phyloP scores from a whole-genome alignment of 352 stramenopile genomes.

The Phytophthora pisi region DNA sequence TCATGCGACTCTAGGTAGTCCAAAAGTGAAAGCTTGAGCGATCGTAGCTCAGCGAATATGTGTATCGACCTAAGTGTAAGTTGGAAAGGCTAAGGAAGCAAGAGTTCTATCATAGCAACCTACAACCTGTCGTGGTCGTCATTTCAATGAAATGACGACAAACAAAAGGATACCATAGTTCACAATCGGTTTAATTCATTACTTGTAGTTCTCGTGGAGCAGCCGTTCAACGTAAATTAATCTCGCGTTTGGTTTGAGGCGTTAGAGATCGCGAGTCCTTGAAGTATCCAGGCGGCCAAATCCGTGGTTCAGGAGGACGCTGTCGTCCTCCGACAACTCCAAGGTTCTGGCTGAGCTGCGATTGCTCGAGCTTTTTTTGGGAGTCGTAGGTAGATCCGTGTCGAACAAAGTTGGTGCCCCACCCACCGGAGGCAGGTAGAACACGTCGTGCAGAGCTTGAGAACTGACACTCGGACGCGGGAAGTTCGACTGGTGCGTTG shows the following conservation, averaged over 20 bases:
- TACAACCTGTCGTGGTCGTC: too few species aligned
- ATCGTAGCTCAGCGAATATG: conserved; percentile 1
- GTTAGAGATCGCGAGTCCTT: not conserved
- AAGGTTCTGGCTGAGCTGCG: not conserved
- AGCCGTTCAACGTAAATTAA: not conserved
- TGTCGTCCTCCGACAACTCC: not conserved
- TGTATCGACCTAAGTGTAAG: not conserved
- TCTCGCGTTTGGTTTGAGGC: not conserved
- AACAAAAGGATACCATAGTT: not conserved
- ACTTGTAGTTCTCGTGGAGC: not conserved
- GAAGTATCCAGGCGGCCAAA: not conserved
- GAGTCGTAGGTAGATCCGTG: not conserved
- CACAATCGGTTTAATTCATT: not conserved
- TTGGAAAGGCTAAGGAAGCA: too few species aligned
- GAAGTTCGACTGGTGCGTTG: not conserved
- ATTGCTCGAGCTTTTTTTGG: not conserved
- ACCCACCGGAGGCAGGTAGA: not conserved
- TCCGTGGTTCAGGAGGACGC: not conserved
- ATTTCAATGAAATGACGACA: too few species aligned
- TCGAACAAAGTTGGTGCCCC: not conserved
- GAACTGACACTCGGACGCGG: not conserved
- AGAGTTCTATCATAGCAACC: too few species aligned
- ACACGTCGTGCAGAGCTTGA: conserved; percentile 14
- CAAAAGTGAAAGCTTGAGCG: not conserved
- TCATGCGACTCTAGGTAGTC: conserved; percentile 20